Evolutionary conservation across 306 rosid species (phyloP).

Genomic region (Glycine soja): DNA sequence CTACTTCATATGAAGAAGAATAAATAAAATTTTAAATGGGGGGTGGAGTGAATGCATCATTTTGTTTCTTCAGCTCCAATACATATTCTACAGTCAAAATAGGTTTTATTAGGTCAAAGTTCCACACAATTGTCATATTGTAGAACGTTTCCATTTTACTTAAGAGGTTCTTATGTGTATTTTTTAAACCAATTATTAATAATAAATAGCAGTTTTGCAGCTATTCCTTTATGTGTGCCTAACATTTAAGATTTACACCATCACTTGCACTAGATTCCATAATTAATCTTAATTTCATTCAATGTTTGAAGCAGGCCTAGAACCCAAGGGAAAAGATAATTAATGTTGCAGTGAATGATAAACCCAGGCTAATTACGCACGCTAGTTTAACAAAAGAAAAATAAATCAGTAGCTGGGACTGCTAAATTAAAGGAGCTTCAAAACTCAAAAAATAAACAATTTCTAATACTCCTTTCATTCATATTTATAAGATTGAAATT

Average conservation of each 20-base stretch:
- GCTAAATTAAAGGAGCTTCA: no score
- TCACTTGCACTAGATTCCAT: background rate
- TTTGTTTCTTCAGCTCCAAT: constrained; percentile 46
- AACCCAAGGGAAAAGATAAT: background rate
- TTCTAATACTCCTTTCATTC: no score
- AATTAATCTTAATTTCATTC: background rate
- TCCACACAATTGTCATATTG: constrained; percentile 58
- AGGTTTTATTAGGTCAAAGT: constrained; percentile 60
- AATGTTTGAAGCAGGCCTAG: background rate
- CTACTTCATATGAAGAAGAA: constrained; percentile 26
- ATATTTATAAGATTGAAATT: no score
- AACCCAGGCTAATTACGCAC: background rate
- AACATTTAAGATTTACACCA: constrained; percentile 17
- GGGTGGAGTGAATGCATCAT: constrained; percentile 40
- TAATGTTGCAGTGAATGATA: background rate
- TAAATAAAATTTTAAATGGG: constrained; percentile 40
- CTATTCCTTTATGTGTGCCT: constrained; percentile 32
- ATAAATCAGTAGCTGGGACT: background rate
- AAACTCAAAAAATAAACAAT: no score
- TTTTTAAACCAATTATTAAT: constrained; percentile 55
- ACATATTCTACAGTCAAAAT: constrained; percentile 54
- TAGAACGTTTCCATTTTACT: constrained; percentile 57
- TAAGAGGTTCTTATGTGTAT: constrained; percentile 58
- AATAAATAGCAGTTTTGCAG: constrained; percentile 62
- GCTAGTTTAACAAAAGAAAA: background rate